Base-by-base conservation (phyloP, 2,329 filamentous ascomycete species). In the Huntiella omanensis region DNA sequence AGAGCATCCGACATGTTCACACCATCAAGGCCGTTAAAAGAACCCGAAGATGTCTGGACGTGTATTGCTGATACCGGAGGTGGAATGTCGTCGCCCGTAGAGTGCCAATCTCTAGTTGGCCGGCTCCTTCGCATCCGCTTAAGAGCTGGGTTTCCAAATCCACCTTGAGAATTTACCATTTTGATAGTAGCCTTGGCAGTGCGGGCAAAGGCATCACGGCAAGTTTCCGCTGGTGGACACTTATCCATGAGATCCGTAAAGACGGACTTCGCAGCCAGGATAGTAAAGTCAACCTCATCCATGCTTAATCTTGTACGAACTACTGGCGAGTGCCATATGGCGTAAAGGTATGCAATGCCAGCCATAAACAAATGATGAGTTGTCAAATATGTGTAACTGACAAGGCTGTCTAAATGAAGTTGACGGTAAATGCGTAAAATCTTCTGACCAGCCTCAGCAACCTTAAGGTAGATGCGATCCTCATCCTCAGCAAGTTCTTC, bases 281-380 rank as follows among this genome's bases (percentile, higher is more conserved):
- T 83, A 1, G 88, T 96, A 55, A 94, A 94, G 59, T 96, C 88
- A n/a, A 96, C 86, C 59, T 96, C 88, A 56, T 96, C 87, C 64
- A 94, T 81, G 5, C 81, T 83, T 74, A 96, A 66, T 48, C 83
- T 77, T 59, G 81, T 86, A 55, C 88, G 75, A 43, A 96, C 88
- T 46, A 84, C 73, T 4, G 84, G 77, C 8, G 88, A 95, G 62
- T 96, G 88, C 88, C 88, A 96, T 49, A 96, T 91, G 15, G 91
- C 87, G 61, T 95, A 96, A 2, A 96, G 70, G 60, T 95, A 96
- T 17, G 88, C 93, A 49, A 96, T 80, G 63, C 87, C 88, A 22
- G 88, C 88, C 83, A 94, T 95, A 64, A 96, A 96, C 5, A 96
- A 69, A 61, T 96, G 87, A 59, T 96, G 88, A 0, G 91, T 95